Percentiles rank a stretch among this genome's conserved stretches.
Conservation (phyloP, 2,329 filamentous ascomycete genomes). For the Beauveria varroae region DNA sequence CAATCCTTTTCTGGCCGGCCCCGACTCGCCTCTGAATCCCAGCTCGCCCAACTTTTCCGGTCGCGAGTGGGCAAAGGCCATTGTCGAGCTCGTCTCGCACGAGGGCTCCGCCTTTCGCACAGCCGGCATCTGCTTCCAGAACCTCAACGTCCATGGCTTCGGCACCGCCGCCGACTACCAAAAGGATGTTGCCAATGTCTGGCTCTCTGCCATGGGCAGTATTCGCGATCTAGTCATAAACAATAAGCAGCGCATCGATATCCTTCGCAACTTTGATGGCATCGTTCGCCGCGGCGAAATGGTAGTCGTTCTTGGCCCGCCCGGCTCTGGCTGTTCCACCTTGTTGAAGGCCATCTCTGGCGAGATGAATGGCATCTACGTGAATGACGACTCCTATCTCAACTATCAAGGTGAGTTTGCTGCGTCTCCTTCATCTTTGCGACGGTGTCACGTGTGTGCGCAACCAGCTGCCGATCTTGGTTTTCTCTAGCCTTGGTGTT, state of each 20-base stretch:
- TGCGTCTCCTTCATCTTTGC: neutral
- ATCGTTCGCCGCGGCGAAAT: conserved; percentile 61
- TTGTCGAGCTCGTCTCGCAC: conserved; percentile 39
- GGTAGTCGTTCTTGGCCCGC: conserved; percentile 63
- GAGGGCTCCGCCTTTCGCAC: conserved; percentile 48
- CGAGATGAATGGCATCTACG: conserved; percentile 67
- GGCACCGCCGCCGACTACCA: conserved; percentile 63
- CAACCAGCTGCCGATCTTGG: neutral
- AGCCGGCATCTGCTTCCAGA: conserved; percentile 55
- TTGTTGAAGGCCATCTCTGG: conserved; percentile 74
- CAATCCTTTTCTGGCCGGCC: conserved; percentile 40
- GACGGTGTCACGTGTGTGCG: neutral
- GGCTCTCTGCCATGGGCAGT: conserved; percentile 33
- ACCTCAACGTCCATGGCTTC: conserved; percentile 60
- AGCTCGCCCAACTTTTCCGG: conserved; percentile 39
- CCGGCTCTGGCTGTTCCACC: conserved; percentile 66
- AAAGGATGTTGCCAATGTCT: conserved; percentile 53
- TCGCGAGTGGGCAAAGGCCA: conserved; percentile 48
- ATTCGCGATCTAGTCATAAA: conserved; percentile 44
- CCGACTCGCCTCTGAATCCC: conserved; percentile 42
- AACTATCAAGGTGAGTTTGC: conserved; percentile 61
- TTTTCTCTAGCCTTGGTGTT: neutral
- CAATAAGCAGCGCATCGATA: conserved; percentile 51
- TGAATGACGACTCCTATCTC: conserved; percentile 61
- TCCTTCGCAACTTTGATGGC: conserved; percentile 57